Conservation (phyloP, 805 yeast genomes). For the Ogataea pilisensis region DNA sequence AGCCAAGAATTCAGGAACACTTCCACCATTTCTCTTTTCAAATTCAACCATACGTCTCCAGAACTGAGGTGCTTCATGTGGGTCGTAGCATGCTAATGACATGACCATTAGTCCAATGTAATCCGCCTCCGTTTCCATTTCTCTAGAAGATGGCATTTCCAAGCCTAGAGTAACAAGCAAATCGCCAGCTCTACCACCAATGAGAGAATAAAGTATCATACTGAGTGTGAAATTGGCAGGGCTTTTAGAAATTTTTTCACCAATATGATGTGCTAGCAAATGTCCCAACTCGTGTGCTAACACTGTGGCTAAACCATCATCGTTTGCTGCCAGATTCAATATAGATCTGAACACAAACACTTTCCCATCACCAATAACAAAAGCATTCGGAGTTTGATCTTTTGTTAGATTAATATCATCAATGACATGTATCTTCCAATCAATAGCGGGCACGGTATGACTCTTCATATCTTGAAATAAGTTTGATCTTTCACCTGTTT, state of each 20-base stretch:
- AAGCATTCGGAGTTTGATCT: slow-evolving; percentile 90
- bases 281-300: slow-evolving; percentile 92
- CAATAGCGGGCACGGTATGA: slow-evolving; percentile 27
- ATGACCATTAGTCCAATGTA: slow-evolving; percentile 88
- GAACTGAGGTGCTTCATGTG: slow-evolving; percentile 64
- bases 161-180: slow-evolving; percentile 50
- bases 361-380: slow-evolving; percentile 93
- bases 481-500: slow-evolving; percentile 25
- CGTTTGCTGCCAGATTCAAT: slow-evolving; percentile 70
- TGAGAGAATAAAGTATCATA: slow-evolving; percentile 49
- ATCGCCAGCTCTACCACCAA: slow-evolving; percentile 55
- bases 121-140: slow-evolving; percentile 96
- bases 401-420: slow-evolving; percentile 48
- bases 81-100: slow-evolving; percentile 85
- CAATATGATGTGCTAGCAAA: slow-evolving; percentile 87
- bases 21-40: slow-evolving; percentile 36
- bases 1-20: slow-evolving; percentile 59
- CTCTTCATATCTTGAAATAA: slow-evolving; percentile 23
- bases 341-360: slow-evolving; percentile 85
- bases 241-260: slow-evolving; percentile 73
- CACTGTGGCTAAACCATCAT: slow-evolving; percentile 94
- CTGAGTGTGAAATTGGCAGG: slow-evolving; percentile 64
- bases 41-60: slow-evolving; percentile 77
- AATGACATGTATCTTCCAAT: slow-evolving; percentile 83
- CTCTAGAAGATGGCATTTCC: slow-evolving; percentile 82